Evolutionary conservation across 768 basidiomycete genomes (phyloP).

Genomic region (Mycena haematopus): DNA sequence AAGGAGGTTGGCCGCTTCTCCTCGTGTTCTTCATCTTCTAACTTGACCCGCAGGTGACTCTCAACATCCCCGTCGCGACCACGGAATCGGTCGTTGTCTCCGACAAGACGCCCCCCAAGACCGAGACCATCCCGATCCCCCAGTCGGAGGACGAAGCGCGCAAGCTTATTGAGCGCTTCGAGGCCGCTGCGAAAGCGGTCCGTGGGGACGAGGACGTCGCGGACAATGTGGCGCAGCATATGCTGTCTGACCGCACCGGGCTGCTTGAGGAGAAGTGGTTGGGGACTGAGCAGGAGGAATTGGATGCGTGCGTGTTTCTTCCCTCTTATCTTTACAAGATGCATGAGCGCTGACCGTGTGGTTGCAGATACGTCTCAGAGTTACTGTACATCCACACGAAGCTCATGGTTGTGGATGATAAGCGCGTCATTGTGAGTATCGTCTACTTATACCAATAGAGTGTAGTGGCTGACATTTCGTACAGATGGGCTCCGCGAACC

Average conservation of each 20-base stretch:
- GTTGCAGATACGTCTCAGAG: conserved; percentile 79
- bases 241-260: conserved; percentile 63
- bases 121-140: conserved; percentile 73
- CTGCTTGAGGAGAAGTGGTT: conserved; percentile 85
- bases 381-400: conserved; percentile 85
- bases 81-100: conserved; percentile 54
- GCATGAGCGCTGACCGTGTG: too few species aligned
- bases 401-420: conserved; percentile 95
- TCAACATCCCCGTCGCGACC: conserved; percentile 62
- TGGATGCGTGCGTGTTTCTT: conserved; percentile 64
- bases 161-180: conserved; percentile 72
- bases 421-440: conserved; percentile 78
- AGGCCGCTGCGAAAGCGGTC: conserved; percentile 62
- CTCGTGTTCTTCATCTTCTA: too few species aligned
- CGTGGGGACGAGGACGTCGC: conserved; percentile 68
- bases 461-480: background rate
- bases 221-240: conserved; percentile 85
- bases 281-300: conserved; percentile 84
- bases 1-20: conserved; percentile 32
- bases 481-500: conserved; percentile 92
- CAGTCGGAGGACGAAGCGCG: conserved; percentile 69
- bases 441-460: too few species aligned
- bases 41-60: conserved; percentile 46
- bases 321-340: too few species aligned
- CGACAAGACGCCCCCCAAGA: conserved; percentile 57